Base-by-base conservation (phyloP, 495 filamentous ascomycete species). In the Xylaria acuta region DNA sequence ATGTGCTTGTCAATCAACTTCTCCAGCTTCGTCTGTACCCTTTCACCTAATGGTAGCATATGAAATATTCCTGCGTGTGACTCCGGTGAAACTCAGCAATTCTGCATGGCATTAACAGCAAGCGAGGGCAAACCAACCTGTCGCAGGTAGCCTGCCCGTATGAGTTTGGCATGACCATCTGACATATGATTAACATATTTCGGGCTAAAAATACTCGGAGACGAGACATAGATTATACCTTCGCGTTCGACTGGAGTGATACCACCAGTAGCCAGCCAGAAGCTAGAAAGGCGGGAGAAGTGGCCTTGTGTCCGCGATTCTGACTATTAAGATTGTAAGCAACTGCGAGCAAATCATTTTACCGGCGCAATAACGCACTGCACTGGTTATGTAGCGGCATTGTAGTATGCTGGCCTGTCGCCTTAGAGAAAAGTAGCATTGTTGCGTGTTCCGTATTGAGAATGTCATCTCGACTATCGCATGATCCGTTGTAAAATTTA, bases 21-120 rank as follows among this genome's bases (percentile, higher is more conserved):
- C 75, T 98, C 94, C 36, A 98, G 79, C 79, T 98, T 99, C 60
- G 94, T 90, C 77, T 97, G 94, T 0, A 98, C 93, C 40, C 93
- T 86, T 45, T 93, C 85, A 3, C 96, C 96, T n/a, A 99, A 84
- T 1, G 96, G 96, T 11, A 99, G 85, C 76, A 97, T 86, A 80
- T 99, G 97, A 79, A 98, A 98, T 43, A 99, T 88, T 6, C 96
- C 97, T 5, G 95, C 88, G 74, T 97, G 90, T 49, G 93, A 92
- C 90, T 79, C 41, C 20, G 38, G 43, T 14, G 68, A 47, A 30
- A 66, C 8, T 70, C 30, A 72, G 70, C 56, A 74, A n/a, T 69
- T 34, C 27, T 47, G 43, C 16, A 63, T n/a, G 25, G 64, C 38
- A 62, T 20, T n/a, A 54, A n/a, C 11, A 58, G 20, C 12, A 41